Conservation (phyloP, 179 eudicot species). For the Camellia oleifera region DNA sequence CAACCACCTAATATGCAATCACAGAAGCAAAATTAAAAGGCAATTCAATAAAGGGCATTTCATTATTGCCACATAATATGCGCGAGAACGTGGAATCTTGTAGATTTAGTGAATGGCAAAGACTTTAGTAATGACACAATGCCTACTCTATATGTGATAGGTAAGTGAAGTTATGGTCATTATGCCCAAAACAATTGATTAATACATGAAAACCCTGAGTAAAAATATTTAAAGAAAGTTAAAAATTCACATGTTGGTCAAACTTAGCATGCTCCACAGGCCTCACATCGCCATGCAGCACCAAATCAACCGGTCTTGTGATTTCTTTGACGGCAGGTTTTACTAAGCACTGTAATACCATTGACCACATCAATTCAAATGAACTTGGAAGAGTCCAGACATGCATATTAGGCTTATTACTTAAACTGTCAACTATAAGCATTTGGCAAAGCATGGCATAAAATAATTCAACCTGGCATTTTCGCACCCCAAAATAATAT, state of each 20-base stretch:
- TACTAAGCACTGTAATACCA: conserved; percentile 50
- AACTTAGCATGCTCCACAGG: conserved; percentile 90
- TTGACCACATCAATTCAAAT: not conserved
- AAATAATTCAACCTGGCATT: not conserved
- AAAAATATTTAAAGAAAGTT: not conserved
- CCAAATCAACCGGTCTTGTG: conserved; percentile 73
- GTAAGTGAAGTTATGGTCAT: no score
- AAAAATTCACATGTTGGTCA: conserved; percentile 59
- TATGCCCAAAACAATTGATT: no score
- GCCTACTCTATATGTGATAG: not conserved
- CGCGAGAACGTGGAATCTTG: not conserved
- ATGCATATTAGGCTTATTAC: no score
- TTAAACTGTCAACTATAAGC: no score
- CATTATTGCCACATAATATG: not conserved
- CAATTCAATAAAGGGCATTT: not conserved
- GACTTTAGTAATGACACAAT: not conserved
- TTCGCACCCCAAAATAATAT: not conserved
- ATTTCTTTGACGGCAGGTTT: conserved; percentile 81
- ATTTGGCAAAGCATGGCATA: not conserved
- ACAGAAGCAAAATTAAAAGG: conserved; percentile 1
- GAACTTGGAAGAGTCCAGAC: not conserved
- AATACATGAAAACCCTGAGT: no score
- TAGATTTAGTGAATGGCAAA: not conserved
- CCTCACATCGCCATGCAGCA: conserved; percentile 75
- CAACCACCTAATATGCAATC: conserved; percentile 45